These are phyloP conservation scores for Climacium dendroides DNA, from an alignment of 225 moss, liverwort and hornwort species.

Conservation along the genomic window DNA sequence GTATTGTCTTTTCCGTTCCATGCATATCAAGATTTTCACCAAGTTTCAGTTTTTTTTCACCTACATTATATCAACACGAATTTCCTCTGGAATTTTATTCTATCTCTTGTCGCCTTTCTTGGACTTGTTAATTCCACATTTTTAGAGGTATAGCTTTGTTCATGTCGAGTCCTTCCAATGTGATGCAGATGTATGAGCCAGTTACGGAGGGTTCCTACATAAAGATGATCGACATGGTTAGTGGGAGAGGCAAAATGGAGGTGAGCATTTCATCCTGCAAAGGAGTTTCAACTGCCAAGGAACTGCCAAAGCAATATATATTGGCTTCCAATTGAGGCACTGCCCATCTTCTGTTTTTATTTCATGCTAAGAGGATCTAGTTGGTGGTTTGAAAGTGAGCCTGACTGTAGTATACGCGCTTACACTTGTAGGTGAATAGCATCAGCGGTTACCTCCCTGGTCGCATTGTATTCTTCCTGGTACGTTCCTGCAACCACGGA, in stretches of 20 bases:
- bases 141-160: not conserved
- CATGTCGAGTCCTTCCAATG: not conserved
- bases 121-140: not conserved
- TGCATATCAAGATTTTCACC: not conserved
- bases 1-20: not conserved
- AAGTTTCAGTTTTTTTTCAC: not conserved
- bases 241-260: constrained; percentile 88
- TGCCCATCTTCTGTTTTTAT: not conserved
- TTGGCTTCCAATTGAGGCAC: not conserved
- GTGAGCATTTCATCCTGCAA: constrained; percentile 14
- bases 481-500: constrained; percentile 7
- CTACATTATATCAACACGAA: not conserved
- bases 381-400: not conserved
- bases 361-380: not conserved
- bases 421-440: constrained; percentile 73
- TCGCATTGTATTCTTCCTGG: constrained; percentile 98
- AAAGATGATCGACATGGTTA: constrained; percentile 99
- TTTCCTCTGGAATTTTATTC: not conserved
- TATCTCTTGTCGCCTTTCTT: not conserved
- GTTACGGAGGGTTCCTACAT: constrained; percentile 97
- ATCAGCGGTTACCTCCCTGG: constrained; percentile 99
- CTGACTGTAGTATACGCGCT: not conserved
- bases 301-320: not conserved
- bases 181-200: constrained; percentile 86
- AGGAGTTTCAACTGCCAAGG: not conserved